These are phyloP conservation scores for Rhinocladiella mackenziei DNA, from an alignment of 2,329 filamentous ascomycete genomes.

Conservation along the genomic window DNA sequence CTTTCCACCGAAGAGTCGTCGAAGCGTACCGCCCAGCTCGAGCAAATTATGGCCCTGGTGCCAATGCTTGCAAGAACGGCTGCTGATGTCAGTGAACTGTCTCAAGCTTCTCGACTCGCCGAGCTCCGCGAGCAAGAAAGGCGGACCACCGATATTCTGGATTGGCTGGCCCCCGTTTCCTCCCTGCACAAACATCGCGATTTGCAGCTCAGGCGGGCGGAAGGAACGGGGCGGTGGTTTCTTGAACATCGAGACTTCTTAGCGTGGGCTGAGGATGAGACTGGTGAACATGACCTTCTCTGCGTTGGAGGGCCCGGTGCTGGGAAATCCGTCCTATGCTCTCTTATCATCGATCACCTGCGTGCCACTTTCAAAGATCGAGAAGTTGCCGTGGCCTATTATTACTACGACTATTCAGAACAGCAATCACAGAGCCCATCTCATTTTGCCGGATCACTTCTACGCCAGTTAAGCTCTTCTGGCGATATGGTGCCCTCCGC, in stretches of 20 bases:
- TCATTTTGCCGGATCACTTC: slow-evolving; percentile 28
- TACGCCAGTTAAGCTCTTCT: slow-evolving; percentile 29
- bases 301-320: slow-evolving; percentile 27
- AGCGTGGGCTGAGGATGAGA: slow-evolving; percentile 27
- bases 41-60: slow-evolving; percentile 23
- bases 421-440: slow-evolving; percentile 26
- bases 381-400: slow-evolving; percentile 28
- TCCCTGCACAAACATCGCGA: slow-evolving; percentile 27
- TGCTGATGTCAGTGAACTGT: slow-evolving; percentile 23
- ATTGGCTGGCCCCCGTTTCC: slow-evolving; percentile 26
- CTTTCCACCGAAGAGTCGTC: slow-evolving; percentile 16
- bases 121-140: slow-evolving; percentile 27
- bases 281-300: slow-evolving; percentile 20
- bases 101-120: slow-evolving; percentile 20
- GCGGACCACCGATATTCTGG: slow-evolving; percentile 25
- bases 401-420: slow-evolving; percentile 35
- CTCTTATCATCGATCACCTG: slow-evolving; percentile 29
- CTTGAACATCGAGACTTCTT: slow-evolving; percentile 28
- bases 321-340: slow-evolving; percentile 28
- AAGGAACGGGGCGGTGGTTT: slow-evolving; percentile 36
- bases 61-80: slow-evolving; percentile 22
- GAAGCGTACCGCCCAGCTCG: slow-evolving; percentile 15
- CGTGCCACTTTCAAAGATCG: slow-evolving; percentile 13
- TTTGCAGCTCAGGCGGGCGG: slow-evolving; percentile 25
- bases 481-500: slow-evolving; percentile 26